Base-by-base conservation (phyloP, 1,284 basidiomycete species). In the Anthracocystis walkeri region DNA sequence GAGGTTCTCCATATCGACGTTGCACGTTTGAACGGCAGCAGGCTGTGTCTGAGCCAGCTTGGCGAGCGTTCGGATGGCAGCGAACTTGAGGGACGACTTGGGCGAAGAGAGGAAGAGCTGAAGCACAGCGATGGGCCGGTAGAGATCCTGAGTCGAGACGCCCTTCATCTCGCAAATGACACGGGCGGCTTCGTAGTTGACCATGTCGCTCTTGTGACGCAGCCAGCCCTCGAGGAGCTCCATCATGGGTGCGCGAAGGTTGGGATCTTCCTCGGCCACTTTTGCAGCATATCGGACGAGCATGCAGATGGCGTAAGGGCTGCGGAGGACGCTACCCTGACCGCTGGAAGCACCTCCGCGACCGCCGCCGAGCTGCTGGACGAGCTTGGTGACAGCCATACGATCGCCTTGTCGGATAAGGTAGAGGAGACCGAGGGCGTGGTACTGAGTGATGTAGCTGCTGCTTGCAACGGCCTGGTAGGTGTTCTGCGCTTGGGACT, bases 141-240 rank as follows among this genome's bases (percentile, higher is more conserved):
- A 91, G 58, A 99, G 88, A 79, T 98, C 94, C 23, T 89, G 86
- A 14, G 91, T 84, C 27, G 91, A 89, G 27, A 95, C 91, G 77
- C 91, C 90, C 85, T 91, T 92, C 92, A 97, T 93, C 86, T 97
- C 95, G 85, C 95, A 98, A 75, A 99, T 96, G 20, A 92, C 95
- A 57, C 96, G 91, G 6, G 97, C 97, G 31, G 96, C 97, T 86
- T 99, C 97, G 80, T 96, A 94, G 87, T 98, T 99, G 85, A 99
- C 97, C 97, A 98, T 99, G 86, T 99, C 97, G 84, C 94, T 96
- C 89, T 99, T 99, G 87, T 99, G 97, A 69, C 95, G 91, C 67
- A 99, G 88, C 91, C 95, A 96, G 45, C 93, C 92, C 85, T 99
- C 97, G 57, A 99, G 89, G 50, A 97, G 90, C 80, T 98, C 96